A percentile compares a stretch with the other conserved stretches of the same genome.
Evolutionary conservation across 2,329 filamentous ascomycete species (phyloP).

Genomic region (Huntiella abstrusa): DNA sequence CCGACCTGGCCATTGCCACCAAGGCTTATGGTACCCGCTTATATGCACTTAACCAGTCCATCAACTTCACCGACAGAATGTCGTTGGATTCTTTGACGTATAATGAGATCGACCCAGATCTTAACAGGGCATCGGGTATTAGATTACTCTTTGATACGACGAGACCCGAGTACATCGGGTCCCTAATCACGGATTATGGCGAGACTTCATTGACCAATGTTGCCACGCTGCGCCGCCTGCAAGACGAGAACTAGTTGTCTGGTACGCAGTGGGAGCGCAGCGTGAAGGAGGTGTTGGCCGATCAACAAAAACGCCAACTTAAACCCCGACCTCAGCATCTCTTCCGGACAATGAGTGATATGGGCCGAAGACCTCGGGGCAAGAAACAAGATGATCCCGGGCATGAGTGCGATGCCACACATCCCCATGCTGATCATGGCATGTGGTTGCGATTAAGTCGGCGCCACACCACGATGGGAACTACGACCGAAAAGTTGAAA

Average conservation of each 20-base stretch:
- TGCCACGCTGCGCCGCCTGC: slow-evolving; percentile 11
- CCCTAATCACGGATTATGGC: slow-evolving; percentile 82
- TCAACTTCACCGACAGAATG: slow-evolving; percentile 79
- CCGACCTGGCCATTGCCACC: slow-evolving; percentile 69
- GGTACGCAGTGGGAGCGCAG: background rate
- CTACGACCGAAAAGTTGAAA: no score
- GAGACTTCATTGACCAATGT: slow-evolving; percentile 10
- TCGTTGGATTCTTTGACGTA: slow-evolving; percentile 82
- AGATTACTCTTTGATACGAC: slow-evolving; percentile 82
- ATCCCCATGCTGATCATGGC: no score
- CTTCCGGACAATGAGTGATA: no score
- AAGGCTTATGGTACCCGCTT: slow-evolving; percentile 59
- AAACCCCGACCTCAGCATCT: no score
- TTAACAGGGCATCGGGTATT: slow-evolving; percentile 35
- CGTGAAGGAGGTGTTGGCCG: background rate
- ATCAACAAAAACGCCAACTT: no score
- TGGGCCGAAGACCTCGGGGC: no score
- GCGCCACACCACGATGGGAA: no score
- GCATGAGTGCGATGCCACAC: no score
- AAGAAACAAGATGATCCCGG: no score
- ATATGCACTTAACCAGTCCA: slow-evolving; percentile 77
- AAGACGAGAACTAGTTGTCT: slow-evolving; percentile 10
- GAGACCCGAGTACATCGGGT: slow-evolving; percentile 65
- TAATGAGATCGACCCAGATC: slow-evolving; percentile 75
- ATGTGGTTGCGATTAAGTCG: no score